phyloP scores from a whole-genome alignment of 2,329 filamentous ascomycete species.

The Metarhizium humberi region DNA sequence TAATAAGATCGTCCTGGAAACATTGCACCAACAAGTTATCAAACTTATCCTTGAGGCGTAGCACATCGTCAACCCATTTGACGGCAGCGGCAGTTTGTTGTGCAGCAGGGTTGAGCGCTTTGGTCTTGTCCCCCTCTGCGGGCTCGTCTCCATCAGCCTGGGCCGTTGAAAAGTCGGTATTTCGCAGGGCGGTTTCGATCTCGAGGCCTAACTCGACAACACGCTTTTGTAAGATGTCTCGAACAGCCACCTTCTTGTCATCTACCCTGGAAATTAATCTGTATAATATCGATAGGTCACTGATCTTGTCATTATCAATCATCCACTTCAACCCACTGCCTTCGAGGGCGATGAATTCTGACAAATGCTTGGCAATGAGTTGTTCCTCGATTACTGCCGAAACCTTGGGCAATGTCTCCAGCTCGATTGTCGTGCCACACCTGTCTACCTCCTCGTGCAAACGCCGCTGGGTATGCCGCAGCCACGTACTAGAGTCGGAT shows the following conservation, averaged over 20 bases:
- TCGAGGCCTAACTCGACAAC: constrained; percentile 73
- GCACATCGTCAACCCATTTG: constrained; percentile 89
- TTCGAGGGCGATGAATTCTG: constrained; percentile 77
- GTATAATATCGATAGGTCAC: constrained; percentile 75
- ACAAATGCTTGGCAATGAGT: constrained; percentile 67
- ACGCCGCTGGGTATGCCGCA: constrained; percentile 63
- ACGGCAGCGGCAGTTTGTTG: constrained; percentile 81
- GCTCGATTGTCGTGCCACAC: constrained; percentile 72
- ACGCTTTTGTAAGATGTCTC: constrained; percentile 59
- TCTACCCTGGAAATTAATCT: constrained; percentile 72
- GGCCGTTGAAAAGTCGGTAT: constrained; percentile 42
- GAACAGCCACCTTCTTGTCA: constrained; percentile 59
- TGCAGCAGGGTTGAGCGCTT: constrained; percentile 42
- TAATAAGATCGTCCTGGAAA: constrained; percentile 63
- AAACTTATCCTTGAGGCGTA: constrained; percentile 81
- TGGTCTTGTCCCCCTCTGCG: constrained; percentile 29
- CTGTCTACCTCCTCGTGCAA: constrained; percentile 74
- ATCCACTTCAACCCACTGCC: constrained; percentile 77
- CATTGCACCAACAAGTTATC: constrained; percentile 67
- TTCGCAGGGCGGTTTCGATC: constrained; percentile 61
- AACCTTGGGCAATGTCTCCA: constrained; percentile 63
- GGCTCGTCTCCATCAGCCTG: constrained; percentile 36
- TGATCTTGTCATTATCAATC: constrained; percentile 79
- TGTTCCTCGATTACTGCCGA: constrained; percentile 69
- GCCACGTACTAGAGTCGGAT: constrained; percentile 73